Percentiles rank a stretch among this genome's conserved stretches.
These are phyloP conservation scores for Noccaea caerulescens DNA, from an alignment of 345 rosid species.

Conservation along the genomic window DNA sequence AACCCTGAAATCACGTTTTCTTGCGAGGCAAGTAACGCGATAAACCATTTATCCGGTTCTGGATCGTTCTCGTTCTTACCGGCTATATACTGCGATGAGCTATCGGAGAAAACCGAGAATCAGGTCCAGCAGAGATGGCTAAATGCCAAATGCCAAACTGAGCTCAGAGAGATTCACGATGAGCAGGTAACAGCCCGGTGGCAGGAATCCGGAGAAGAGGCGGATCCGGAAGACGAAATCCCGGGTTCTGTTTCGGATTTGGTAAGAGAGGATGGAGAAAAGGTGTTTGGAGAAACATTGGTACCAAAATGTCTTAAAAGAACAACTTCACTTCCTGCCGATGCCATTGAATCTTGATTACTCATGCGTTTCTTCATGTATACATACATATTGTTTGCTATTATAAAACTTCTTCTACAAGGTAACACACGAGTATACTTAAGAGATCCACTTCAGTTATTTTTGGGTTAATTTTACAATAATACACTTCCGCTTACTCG, in stretches of 20 bases:
- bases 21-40: slow-evolving; percentile 25
- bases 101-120: slow-evolving; percentile 47
- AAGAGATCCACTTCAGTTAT: slow-evolving; percentile 29
- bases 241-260: slow-evolving; percentile 33
- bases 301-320: slow-evolving; percentile 61
- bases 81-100: slow-evolving; percentile 41
- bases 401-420: slow-evolving; percentile 6
- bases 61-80: slow-evolving; percentile 46
- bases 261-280: slow-evolving; percentile 40
- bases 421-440: slow-evolving; percentile 26
- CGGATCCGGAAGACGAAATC: slow-evolving; percentile 33
- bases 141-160: slow-evolving; percentile 64
- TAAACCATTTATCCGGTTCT: slow-evolving; percentile 45
- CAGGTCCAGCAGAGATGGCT: slow-evolving; percentile 70
- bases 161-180: slow-evolving; percentile 60
- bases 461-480: slow-evolving; percentile 25
- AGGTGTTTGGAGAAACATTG: slow-evolving; percentile 46
- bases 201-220: slow-evolving; percentile 24
- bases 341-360: slow-evolving; percentile 55
- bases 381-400: slow-evolving; percentile 44
- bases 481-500: background rate
- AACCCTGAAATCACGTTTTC: slow-evolving; percentile 40
- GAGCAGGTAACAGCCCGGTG: slow-evolving; percentile 48
- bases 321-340: slow-evolving; percentile 73
- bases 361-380: slow-evolving; percentile 21